A percentile compares a stretch with the other conserved stretches of the same genome.
These are phyloP conservation scores for Isoetes engelmannii DNA, from an alignment of 83 land plant genomes.

Conservation along the genomic window DNA sequence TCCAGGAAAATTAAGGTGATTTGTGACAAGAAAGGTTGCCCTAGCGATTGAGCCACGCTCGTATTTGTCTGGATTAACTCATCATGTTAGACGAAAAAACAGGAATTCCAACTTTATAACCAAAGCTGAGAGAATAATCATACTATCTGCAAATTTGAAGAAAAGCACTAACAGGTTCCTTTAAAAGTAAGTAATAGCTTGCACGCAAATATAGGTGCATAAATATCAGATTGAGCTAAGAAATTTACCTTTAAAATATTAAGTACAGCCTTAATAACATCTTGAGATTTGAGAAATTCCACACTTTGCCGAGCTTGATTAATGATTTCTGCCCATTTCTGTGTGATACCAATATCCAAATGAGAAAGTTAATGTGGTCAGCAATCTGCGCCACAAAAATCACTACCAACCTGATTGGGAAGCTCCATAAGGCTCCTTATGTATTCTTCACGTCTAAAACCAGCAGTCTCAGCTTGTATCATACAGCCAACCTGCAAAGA, in stretches of 20 bases:
- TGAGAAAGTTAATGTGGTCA: neutral
- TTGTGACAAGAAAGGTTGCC: constrained; percentile 76
- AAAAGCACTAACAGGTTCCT: too few species aligned
- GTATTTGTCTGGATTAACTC: constrained; percentile 72
- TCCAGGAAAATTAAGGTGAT: constrained; percentile 83
- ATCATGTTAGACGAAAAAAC: too few species aligned
- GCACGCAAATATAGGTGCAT: too few species aligned
- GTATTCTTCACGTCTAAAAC: constrained; percentile 85
- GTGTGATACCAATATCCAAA: constrained; percentile 12
- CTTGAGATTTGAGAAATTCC: constrained; percentile 78
- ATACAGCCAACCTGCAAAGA: constrained; percentile 78
- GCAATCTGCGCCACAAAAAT: neutral
- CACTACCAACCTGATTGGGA: constrained; percentile 72
- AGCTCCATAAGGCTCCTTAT: constrained; percentile 88
- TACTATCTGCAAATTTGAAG: too few species aligned
- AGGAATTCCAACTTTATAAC: too few species aligned
- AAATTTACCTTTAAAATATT: constrained; percentile 81
- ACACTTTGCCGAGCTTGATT: constrained; percentile 90
- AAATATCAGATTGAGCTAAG: neutral
- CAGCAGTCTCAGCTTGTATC: constrained; percentile 97
- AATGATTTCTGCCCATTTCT: constrained; percentile 98
- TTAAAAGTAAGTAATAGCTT: too few species aligned
- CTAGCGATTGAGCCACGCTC: constrained; percentile 90
- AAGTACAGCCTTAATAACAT: constrained; percentile 74
- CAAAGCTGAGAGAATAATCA: too few species aligned